These are phyloP conservation scores for Sarocladium kiliense DNA, from an alignment of 2,329 filamentous ascomycete species.

Conservation along the genomic window DNA sequence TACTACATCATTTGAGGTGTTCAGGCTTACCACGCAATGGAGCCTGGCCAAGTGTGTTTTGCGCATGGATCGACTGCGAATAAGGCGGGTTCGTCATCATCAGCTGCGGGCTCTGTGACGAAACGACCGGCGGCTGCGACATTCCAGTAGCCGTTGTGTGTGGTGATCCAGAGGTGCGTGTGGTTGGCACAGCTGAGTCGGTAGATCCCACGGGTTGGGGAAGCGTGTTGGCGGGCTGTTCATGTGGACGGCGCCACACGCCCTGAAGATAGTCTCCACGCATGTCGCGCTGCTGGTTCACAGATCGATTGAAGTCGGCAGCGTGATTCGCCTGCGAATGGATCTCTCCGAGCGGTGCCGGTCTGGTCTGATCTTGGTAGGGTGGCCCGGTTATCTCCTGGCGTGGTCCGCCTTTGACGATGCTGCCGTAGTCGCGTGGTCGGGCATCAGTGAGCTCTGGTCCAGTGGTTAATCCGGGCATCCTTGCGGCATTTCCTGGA, in stretches of 20 bases:
- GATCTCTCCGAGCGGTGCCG: slow-evolving; percentile 72
- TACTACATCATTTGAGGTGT: slow-evolving; percentile 26
- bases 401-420: slow-evolving; percentile 70
- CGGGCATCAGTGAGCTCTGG: slow-evolving; percentile 73
- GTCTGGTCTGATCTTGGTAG: slow-evolving; percentile 81
- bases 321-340: slow-evolving; percentile 82
- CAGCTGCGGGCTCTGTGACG: slow-evolving; percentile 60
- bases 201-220: slow-evolving; percentile 40
- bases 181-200: slow-evolving; percentile 41
- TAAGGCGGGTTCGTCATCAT: slow-evolving; percentile 64
- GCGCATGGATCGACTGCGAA: slow-evolving; percentile 65
- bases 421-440: slow-evolving; percentile 74
- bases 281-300: slow-evolving; percentile 75
- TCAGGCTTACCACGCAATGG: slow-evolving; percentile 65
- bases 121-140: slow-evolving; percentile 52
- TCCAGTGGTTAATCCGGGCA: slow-evolving; percentile 79
- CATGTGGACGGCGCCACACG: slow-evolving; percentile 78
- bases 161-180: slow-evolving; percentile 53
- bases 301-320: slow-evolving; percentile 81
- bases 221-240: slow-evolving; percentile 56
- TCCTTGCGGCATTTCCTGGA: slow-evolving; percentile 61
- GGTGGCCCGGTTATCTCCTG: slow-evolving; percentile 84
- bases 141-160: slow-evolving; percentile 49
- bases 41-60: slow-evolving; percentile 67
- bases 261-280: slow-evolving; percentile 75